Evolutionary conservation across 164 flowering plant genomes (phyloP).

Genomic region (Annona cherimola): DNA sequence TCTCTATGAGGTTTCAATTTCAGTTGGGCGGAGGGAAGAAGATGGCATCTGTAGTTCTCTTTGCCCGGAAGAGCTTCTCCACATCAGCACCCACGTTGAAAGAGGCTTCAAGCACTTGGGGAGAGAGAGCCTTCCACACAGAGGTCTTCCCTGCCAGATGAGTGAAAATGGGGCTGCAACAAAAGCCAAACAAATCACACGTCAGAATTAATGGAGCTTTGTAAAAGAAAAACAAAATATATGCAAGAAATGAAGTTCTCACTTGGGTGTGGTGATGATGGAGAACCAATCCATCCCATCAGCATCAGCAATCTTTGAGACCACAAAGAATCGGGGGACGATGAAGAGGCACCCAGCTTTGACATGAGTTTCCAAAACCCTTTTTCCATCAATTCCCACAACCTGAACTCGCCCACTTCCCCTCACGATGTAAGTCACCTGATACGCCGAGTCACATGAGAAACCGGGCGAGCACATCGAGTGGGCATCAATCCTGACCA

Average conservation of each 20-base stretch:
- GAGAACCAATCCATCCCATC: conserved; percentile 83
- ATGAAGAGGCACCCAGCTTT: conserved; percentile 68
- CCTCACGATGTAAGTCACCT: conserved; percentile 70
- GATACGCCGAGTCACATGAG: conserved; percentile 82
- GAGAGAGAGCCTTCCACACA: conserved; percentile 69
- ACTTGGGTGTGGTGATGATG: conserved; percentile 76
- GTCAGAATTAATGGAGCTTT: no score
- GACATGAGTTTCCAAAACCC: conserved; percentile 53
- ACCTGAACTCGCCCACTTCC: conserved; percentile 84
- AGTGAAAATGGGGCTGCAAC: conserved; percentile 62
- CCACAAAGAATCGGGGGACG: conserved; percentile 75
- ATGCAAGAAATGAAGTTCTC: conserved; percentile 21
- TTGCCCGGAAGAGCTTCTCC: conserved; percentile 58
- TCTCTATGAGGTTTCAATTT: no score
- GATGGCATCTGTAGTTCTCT: conserved; percentile 47
- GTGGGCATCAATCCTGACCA: conserved; percentile 59
- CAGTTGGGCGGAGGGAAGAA: conserved; percentile 70
- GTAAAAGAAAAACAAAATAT: no score
- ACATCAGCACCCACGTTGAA: conserved; percentile 50
- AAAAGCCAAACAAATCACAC: no score
- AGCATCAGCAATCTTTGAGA: conserved; percentile 56
- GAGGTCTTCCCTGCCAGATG: conserved; percentile 67
- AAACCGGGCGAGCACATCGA: conserved; percentile 95
- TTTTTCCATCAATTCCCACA: conserved; percentile 61
- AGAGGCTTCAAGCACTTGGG: conserved; percentile 59